Evolutionary conservation across 345 rosid species (phyloP).

Genomic region (Heritiera littoralis): DNA sequence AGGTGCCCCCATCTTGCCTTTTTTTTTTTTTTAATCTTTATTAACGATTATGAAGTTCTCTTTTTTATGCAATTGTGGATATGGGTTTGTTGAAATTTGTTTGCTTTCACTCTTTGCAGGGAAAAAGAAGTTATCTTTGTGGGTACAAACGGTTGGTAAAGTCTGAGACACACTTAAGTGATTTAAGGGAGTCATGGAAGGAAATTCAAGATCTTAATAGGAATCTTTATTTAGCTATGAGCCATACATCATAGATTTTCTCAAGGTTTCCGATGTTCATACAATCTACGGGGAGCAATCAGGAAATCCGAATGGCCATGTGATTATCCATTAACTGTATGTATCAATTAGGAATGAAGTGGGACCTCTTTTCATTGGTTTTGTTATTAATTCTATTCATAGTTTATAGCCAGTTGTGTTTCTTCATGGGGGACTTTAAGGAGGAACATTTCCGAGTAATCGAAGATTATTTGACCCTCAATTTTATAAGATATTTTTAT

Average conservation of each 20-base stretch:
- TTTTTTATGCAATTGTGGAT: too few relatives aligned
- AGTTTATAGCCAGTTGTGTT: constrained; percentile 81
- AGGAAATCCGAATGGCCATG: constrained; percentile 84
- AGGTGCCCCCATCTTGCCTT: too few relatives aligned
- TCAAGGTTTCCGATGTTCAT: constrained; percentile 86
- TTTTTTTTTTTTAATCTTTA: too few relatives aligned
- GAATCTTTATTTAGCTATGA: constrained; percentile 47
- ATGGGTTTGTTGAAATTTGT: too few relatives aligned
- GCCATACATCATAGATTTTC: constrained; percentile 63
- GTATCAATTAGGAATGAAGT: background rate
- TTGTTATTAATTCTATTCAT: background rate
- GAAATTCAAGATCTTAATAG: too few relatives aligned
- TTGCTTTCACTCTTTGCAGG: too few relatives aligned
- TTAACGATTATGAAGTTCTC: too few relatives aligned
- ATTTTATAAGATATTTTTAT: constrained; percentile 56
- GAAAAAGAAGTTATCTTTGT: too few relatives aligned
- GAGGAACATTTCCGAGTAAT: constrained; percentile 77
- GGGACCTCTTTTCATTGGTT: too few relatives aligned
- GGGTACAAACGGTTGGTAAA: too few relatives aligned
- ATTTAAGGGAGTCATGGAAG: too few relatives aligned
- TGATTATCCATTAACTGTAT: constrained; percentile 37
- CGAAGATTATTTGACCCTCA: constrained; percentile 85
- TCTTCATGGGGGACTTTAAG: constrained; percentile 98
- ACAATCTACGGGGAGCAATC: constrained; percentile 85
- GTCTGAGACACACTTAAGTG: too few relatives aligned